Evolutionary conservation across 2,329 filamentous ascomycete genomes (phyloP), one percentile per base, ranked within the genome.

Genomic region (Cytospora piceae): DNA sequence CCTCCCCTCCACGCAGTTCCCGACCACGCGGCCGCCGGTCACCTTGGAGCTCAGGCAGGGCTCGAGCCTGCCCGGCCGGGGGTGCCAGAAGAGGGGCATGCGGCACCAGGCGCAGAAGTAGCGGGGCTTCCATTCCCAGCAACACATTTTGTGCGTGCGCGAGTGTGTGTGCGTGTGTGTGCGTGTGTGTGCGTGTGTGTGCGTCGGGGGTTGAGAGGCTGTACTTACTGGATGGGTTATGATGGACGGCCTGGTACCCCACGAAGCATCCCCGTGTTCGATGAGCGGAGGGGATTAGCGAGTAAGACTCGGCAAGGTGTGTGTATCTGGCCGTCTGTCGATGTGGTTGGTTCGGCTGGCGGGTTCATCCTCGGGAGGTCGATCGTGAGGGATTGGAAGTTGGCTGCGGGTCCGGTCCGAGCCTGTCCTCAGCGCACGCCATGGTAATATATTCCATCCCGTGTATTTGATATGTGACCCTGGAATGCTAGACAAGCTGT

Each of bases 41-140:
- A 27, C 27, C 56, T 27, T 54, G 1, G 61, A 39, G 32, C 65
- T 59, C n/a, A 57, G 34, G 56, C 65, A 67, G 20, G 53, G 49
- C 61, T 46, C 42, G 32, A 60, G 20, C 31, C 12, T 24, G 17
- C 32, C 37, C 9, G 56, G 61, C 7, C 4, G 6, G 15, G 61
- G 56, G 9, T 32, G 39, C 52, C 56, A 56, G 32, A 53, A 64
- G n/a, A 64, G 54, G 20, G 56, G 56, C 1, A 60, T 51, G 11
- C 31, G 29, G 61, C 65, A 64, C 56, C 60, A 29, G n/a, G 22
- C 9, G 56, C 56, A 64, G 42, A 20, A 31, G 29, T 64, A 31
- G 27, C 53, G 53, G 56, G 61, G 24, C 20, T 53, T 60, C 31
- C 27, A 42, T 27, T 64, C 51, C 22, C 51, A 53, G 17, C 53